A percentile compares a stretch with the other conserved stretches of the same genome.
phyloP scores from a whole-genome alignment of 805 yeast genomes.

The Candida dajiaensis region DNA sequence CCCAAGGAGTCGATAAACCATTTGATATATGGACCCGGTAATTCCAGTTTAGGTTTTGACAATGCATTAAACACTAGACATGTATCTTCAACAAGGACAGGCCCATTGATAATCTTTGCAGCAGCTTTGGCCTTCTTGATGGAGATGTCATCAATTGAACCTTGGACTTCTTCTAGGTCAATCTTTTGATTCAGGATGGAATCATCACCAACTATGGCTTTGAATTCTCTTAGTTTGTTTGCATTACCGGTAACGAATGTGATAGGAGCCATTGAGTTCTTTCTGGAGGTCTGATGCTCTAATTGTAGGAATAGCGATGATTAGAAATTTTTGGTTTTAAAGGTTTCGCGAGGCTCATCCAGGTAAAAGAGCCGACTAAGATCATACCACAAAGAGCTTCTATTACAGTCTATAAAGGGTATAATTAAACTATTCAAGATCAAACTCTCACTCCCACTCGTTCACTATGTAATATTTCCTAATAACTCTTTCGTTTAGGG shows the following conservation, averaged over 20 bases:
- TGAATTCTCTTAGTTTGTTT: conserved; percentile 82
- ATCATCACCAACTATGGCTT: conserved; percentile 55
- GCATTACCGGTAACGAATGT: conserved; percentile 85
- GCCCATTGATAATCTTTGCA: conserved; percentile 55
- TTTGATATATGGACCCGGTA: conserved; percentile 94
- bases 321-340: not conserved
- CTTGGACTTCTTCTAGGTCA: conserved; percentile 91
- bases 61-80: conserved; percentile 79
- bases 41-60: conserved; percentile 42
- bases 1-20: conserved; percentile 86
- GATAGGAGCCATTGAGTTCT: conserved; percentile 26
- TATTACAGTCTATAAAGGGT: not conserved
- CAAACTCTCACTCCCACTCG: conserved; percentile 22
- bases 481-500: conserved; percentile 17
- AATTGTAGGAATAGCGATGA: not conserved
- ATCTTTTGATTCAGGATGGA: conserved; percentile 55
- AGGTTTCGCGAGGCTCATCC: not conserved
- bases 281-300: not conserved
- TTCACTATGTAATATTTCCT: conserved; percentile 14
- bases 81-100: conserved; percentile 94
- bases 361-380: no score
- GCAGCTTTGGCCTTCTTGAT: conserved; percentile 75
- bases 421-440: no score
- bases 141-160: conserved; percentile 76
- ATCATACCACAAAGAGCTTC: no score